These are phyloP conservation scores for Candida saitoana DNA, from an alignment of 805 yeast species.

Conservation along the genomic window DNA sequence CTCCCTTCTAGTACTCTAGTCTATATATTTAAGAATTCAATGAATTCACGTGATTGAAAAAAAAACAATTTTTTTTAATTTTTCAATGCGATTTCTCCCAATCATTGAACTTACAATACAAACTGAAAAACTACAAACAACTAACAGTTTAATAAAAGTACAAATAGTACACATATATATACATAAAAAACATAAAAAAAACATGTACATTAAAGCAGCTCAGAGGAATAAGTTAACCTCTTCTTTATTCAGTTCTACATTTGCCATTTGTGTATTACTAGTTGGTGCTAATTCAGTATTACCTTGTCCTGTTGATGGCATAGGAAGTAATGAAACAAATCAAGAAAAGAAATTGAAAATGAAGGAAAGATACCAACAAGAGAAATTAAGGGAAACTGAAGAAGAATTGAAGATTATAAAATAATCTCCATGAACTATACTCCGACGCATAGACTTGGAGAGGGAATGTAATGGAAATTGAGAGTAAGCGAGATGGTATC, in stretches of 20 bases:
- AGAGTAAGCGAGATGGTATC: no score
- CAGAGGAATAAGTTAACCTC: constrained; percentile 54
- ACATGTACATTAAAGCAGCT: constrained; percentile 55
- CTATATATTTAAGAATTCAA: no score
- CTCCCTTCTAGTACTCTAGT: no score
- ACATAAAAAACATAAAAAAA: constrained; percentile 1
- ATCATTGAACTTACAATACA: background rate
- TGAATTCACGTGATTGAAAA: background rate
- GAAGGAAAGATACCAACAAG: constrained; percentile 17
- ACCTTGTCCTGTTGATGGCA: constrained; percentile 42
- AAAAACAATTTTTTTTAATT: no score
- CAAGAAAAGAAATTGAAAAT: constrained; percentile 32
- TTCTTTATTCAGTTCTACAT: constrained; percentile 69
- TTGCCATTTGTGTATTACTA: constrained; percentile 58
- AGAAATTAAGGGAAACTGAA: constrained; percentile 3
- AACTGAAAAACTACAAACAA: background rate
- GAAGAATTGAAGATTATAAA: constrained; percentile 1
- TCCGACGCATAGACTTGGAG: no score
- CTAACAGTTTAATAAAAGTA: no score
- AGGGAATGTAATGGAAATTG: no score
- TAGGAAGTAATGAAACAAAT: constrained; percentile 38
- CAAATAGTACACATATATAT: no score
- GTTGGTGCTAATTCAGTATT: constrained; percentile 53
- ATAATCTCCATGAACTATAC: background rate
- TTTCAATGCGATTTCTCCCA: background rate